Percentiles rank a stretch among this genome's conserved stretches.
These are phyloP conservation scores for Yamadazyma sp. DNA, from an alignment of 1,139 yeast genomes.

Conservation along the genomic window DNA sequence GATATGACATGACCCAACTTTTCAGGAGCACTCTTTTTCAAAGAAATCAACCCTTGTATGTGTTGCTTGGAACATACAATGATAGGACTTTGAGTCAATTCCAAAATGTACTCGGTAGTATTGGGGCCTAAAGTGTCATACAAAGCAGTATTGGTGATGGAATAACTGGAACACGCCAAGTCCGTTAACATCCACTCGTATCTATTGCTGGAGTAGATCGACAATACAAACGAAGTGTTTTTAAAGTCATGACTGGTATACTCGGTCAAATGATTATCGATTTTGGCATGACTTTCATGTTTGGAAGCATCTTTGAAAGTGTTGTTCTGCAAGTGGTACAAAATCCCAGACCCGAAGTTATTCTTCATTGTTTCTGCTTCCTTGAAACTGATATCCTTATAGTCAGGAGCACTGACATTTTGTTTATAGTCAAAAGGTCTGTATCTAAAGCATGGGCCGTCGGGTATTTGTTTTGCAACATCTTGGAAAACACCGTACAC, in stretches of 20 bases:
- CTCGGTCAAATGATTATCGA: conserved; percentile 24
- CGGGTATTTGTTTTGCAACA: conserved; percentile 20
- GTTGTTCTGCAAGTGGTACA: conserved; percentile 28
- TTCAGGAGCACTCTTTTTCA: conserved; percentile 27
- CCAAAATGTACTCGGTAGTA: conserved; percentile 35
- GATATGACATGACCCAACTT: conserved; percentile 28
- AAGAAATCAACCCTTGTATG: conserved; percentile 23
- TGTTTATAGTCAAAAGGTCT: conserved; percentile 33
- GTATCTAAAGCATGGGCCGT: conserved; percentile 29
- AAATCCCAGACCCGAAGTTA: conserved; percentile 33
- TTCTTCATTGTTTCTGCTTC: conserved; percentile 23
- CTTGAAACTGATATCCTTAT: conserved; percentile 20
- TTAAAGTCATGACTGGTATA: conserved; percentile 22
- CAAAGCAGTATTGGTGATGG: conserved; percentile 39
- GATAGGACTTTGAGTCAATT: conserved; percentile 35
- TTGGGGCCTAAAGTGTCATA: conserved; percentile 42
- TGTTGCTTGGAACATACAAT: conserved; percentile 35
- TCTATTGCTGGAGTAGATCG: conserved; percentile 36
- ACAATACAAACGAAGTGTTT: conserved; percentile 32
- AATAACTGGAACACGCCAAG: conserved; percentile 34
- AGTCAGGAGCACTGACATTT: conserved; percentile 20
- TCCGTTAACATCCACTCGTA: conserved; percentile 42
- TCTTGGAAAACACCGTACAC: conserved; percentile 25
- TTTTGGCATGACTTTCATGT: conserved; percentile 26
- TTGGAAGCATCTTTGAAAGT: conserved; percentile 24